Evolutionary conservation across 1,284 basidiomycete genomes (phyloP), one percentile per base, ranked within the genome.

Genomic region (Microbotryum lychnidis-dioicae): DNA sequence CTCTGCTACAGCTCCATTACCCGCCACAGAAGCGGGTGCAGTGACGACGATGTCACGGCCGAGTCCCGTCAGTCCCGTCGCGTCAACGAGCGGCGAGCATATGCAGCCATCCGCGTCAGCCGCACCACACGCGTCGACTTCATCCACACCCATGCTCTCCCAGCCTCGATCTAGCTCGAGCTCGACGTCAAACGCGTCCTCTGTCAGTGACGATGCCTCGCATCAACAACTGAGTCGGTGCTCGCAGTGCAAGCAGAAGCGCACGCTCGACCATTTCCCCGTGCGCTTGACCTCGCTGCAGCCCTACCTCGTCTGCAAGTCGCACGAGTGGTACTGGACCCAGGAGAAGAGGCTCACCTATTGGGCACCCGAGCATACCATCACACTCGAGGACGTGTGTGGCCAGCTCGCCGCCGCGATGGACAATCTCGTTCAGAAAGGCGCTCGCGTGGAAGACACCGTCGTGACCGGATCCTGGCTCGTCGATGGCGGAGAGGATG

Each of bases 271-370:
- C 21, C 54, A 48, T 4, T 68, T 61, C 49, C 66, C 66, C 0
- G 25, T 44, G 6, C 58, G 63, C 6, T 25, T 68, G 37, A 49
- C 60, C 52, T 63, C 62, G 55, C 56, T 68, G 21, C 51, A 54
- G 44, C 66, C 66, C 9, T 68, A 58, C 59, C 66, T 57, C 9
- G 64, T 68, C 31, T 68, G 66, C 57, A 31, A 46, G 53, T 25
- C 50, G 20, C 66, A 68, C 53, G 47, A 42, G 10, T 68, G 66
- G 66, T 68, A 68, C 57, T 68, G 66, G 66, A 68, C 66, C 1
- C n/a, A 45, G 2, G 57, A 56, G 16, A 68, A 68, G 50, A 37
- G 46, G 21, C 48, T 33, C 16, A 10, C 20, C 9, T 50, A 59
- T 27, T 68, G 66, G 66, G 63, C 61, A 6, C 66, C 66, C 0